A percentile compares a stretch with the other conserved stretches of the same genome.
phyloP scores from a whole-genome alignment of 192 early-diverging fungal species.

The Podila clonocystis region DNA sequence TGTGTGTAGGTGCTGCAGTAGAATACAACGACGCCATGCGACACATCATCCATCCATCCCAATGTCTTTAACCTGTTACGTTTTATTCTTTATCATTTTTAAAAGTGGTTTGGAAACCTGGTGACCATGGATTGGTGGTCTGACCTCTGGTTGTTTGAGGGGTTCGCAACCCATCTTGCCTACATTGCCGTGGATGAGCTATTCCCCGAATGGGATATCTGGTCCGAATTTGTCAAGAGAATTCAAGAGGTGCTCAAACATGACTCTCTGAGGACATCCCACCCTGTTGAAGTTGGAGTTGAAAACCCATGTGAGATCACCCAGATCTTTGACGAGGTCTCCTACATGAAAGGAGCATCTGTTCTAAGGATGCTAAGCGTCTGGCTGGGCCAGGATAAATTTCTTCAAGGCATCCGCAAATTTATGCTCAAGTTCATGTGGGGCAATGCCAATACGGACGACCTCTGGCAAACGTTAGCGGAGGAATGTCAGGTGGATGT shows the following conservation, averaged over 20 bases:
- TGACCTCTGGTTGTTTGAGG: slow-evolving; percentile 59
- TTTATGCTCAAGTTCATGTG: slow-evolving; percentile 78
- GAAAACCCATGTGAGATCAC: slow-evolving; percentile 74
- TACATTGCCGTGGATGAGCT: slow-evolving; percentile 74
- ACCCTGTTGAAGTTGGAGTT: slow-evolving; percentile 86
- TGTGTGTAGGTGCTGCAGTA: background rate
- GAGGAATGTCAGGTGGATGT: slow-evolving; percentile 74
- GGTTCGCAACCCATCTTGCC: slow-evolving; percentile 58
- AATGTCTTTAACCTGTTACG: background rate
- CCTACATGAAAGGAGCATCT: slow-evolving; percentile 84
- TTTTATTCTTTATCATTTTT: background rate
- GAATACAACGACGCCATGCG: too few relatives aligned
- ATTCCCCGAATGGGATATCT: slow-evolving; percentile 84
- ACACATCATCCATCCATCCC: background rate
- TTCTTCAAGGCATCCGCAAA: slow-evolving; percentile 60
- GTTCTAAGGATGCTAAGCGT: slow-evolving; percentile 86
- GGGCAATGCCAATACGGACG: slow-evolving; percentile 76
- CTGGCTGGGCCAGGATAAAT: slow-evolving; percentile 59
- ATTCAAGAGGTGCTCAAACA: slow-evolving; percentile 79
- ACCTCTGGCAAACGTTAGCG: slow-evolving; percentile 78
- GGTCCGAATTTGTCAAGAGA: slow-evolving; percentile 74
- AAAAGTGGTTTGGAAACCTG: slow-evolving; percentile 58
- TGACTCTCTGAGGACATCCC: slow-evolving; percentile 81
- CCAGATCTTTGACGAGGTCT: slow-evolving; percentile 90
- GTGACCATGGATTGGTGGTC: slow-evolving; percentile 62